A percentile compares a stretch with the other conserved stretches of the same genome.
phyloP scores from a whole-genome alignment of 2,329 filamentous ascomycete genomes.

The Cytospora paraplurivora region DNA sequence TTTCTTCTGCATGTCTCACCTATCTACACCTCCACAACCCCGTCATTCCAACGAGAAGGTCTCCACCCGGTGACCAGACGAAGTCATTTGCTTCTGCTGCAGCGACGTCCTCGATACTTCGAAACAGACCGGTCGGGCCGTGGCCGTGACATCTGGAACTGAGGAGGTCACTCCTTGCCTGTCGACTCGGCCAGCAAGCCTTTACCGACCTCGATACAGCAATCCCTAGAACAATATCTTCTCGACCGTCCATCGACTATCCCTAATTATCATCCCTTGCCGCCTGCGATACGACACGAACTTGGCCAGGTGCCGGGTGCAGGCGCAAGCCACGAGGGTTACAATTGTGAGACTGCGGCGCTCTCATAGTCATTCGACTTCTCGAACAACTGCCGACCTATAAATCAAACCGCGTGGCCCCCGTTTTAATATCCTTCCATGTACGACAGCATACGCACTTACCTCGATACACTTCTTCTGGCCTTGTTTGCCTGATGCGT shows the following conservation, averaged over 20 bases:
- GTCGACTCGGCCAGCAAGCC: constrained; percentile 9
- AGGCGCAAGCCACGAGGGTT: constrained; percentile 20
- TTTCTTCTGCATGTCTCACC: constrained; percentile 3
- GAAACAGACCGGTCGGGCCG: constrained; percentile 20
- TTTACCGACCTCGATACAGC: constrained; percentile 4
- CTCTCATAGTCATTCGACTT: constrained; percentile 6
- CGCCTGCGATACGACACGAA: constrained; percentile 12
- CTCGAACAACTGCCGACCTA: constrained; percentile 22
- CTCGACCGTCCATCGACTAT: neutral
- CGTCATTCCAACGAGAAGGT: constrained; percentile 6
- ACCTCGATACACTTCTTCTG: constrained; percentile 22
- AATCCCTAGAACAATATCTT: neutral
- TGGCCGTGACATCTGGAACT: constrained; percentile 15
- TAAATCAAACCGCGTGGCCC: constrained; percentile 13
- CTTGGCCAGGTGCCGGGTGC: constrained; percentile 26
- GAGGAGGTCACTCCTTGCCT: constrained; percentile 25
- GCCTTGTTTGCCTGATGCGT: constrained; percentile 50
- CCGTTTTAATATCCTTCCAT: constrained; percentile 10
- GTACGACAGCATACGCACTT: constrained; percentile 29
- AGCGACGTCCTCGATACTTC: constrained; percentile 18
- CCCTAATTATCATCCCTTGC: constrained; percentile 3
- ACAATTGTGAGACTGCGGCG: constrained; percentile 12
- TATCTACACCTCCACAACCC: neutral
- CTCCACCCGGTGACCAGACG: constrained; percentile 17
- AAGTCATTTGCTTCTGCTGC: constrained; percentile 17